Percentiles rank a stretch among this genome's conserved stretches.
These are phyloP conservation scores for Fonsecaea pedrosoi DNA, from an alignment of 2,329 filamentous ascomycete genomes.

Conservation along the genomic window DNA sequence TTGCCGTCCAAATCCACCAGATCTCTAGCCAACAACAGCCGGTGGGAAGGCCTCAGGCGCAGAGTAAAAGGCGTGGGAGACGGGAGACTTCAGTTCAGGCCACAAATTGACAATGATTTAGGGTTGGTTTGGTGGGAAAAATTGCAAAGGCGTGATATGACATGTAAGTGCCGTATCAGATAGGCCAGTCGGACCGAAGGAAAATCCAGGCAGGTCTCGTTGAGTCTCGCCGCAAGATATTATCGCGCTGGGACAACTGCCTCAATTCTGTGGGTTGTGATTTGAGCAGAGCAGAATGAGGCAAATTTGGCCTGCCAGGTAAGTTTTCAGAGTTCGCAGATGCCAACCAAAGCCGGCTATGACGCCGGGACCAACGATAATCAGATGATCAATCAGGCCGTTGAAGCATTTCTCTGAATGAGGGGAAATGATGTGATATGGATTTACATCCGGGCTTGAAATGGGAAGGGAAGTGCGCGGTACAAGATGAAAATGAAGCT, in stretches of 20 bases:
- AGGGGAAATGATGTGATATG: slow-evolving; percentile 13
- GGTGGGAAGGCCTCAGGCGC: background rate
- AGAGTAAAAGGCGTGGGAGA: background rate
- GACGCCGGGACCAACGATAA: slow-evolving; percentile 15
- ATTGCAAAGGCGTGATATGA: slow-evolving; percentile 11
- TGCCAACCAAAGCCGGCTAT: slow-evolving; percentile 9
- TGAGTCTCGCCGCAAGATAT: background rate
- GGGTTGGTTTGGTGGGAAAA: background rate
- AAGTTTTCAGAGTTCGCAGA: slow-evolving; percentile 9
- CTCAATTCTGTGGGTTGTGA: background rate
- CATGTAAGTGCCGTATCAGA: background rate
- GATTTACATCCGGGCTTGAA: slow-evolving; percentile 19
- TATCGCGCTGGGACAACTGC: background rate
- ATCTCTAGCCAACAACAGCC: background rate
- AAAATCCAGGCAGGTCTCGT: slow-evolving; percentile 6
- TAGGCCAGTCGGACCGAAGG: slow-evolving; percentile 4
- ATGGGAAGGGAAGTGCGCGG: slow-evolving; percentile 22
- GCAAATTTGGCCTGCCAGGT: background rate
- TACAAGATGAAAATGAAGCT: slow-evolving; percentile 15
- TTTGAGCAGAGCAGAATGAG: slow-evolving; percentile 5
- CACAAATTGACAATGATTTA: background rate
- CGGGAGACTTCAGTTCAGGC: background rate
- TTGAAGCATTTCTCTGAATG: slow-evolving; percentile 18
- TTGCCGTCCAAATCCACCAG: background rate
- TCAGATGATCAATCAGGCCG: slow-evolving; percentile 19